Conservation (phyloP, 345 rosid genomes). For the Citrus reticulata region DNA sequence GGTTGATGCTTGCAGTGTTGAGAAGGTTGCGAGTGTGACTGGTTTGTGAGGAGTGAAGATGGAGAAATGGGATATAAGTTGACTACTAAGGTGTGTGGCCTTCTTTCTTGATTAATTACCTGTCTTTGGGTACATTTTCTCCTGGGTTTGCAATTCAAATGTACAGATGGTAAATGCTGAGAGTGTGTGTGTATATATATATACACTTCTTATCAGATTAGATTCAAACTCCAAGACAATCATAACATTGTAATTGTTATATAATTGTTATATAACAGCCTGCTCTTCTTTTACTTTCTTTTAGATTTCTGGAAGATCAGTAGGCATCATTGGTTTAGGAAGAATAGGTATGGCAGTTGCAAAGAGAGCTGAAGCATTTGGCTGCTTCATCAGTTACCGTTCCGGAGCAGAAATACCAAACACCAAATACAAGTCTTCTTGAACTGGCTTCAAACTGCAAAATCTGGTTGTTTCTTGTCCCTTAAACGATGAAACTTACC, state of each 20-base stretch:
- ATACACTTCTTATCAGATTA: no score
- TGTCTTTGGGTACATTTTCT: no score
- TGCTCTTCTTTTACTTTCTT: conserved; percentile 4
- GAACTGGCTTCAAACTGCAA: conserved; percentile 58
- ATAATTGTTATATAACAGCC: no score
- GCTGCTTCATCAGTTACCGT: conserved; percentile 58
- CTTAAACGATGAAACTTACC: conserved; percentile 44
- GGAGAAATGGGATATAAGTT: conserved; percentile 39
- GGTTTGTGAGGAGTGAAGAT: conserved; percentile 43
- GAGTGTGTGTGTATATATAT: no score
- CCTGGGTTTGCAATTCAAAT: background rate
- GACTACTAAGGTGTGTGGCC: conserved; percentile 46
- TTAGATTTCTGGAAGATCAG: conserved; percentile 58
- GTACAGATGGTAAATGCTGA: no score
- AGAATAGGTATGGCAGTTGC: conserved; percentile 70
- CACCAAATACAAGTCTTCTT: conserved; percentile 38
- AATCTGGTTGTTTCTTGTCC: conserved; percentile 67
- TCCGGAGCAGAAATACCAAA: conserved; percentile 46
- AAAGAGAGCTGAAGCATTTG: conserved; percentile 69
- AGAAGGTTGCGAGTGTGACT: conserved; percentile 16
- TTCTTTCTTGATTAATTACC: no score
- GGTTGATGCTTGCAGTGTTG: background rate
- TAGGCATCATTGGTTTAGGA: conserved; percentile 70
- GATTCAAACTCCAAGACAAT: no score
- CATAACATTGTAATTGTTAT: background rate